These are phyloP conservation scores for Tolypocladium ophioglossoides DNA, from an alignment of 2,329 filamentous ascomycete genomes.

Conservation along the genomic window DNA sequence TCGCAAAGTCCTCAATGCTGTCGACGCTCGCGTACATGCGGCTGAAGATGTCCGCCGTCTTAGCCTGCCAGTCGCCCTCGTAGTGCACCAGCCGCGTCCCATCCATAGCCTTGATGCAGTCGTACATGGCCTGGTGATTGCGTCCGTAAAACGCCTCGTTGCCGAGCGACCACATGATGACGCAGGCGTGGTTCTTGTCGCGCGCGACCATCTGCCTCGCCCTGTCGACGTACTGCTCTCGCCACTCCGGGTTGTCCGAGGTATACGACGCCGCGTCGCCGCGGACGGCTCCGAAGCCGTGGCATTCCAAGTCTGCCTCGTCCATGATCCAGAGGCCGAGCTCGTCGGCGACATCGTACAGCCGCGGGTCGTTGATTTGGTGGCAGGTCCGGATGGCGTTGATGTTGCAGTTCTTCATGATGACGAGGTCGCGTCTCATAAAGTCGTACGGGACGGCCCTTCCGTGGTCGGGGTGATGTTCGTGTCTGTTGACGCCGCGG, in stretches of 20 bases:
- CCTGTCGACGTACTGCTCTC: conserved; percentile 55
- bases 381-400: conserved; percentile 61
- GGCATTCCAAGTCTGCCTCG: conserved; percentile 44
- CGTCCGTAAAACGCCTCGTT: conserved; percentile 62
- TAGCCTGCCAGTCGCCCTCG: conserved; percentile 48
- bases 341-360: conserved; percentile 53
- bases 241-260: conserved; percentile 51
- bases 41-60: conserved; percentile 51
- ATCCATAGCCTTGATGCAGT: conserved; percentile 48
- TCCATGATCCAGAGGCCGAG: conserved; percentile 55
- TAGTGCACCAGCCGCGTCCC: conserved; percentile 52
- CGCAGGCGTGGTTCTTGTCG: conserved; percentile 47
- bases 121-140: conserved; percentile 59
- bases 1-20: conserved; percentile 27
- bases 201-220: conserved; percentile 53
- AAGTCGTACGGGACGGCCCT: conserved; percentile 50
- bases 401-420: conserved; percentile 60
- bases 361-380: conserved; percentile 48
- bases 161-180: conserved; percentile 63
- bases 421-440: conserved; percentile 48
- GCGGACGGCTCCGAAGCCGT: conserved; percentile 35
- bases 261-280: conserved; percentile 29
- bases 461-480: conserved; percentile 54
- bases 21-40: conserved; percentile 53
- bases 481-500: conserved; percentile 60